Evolutionary conservation across 257 asterid genomes (phyloP).

Genomic region (Parsonsia alboflavescens): DNA sequence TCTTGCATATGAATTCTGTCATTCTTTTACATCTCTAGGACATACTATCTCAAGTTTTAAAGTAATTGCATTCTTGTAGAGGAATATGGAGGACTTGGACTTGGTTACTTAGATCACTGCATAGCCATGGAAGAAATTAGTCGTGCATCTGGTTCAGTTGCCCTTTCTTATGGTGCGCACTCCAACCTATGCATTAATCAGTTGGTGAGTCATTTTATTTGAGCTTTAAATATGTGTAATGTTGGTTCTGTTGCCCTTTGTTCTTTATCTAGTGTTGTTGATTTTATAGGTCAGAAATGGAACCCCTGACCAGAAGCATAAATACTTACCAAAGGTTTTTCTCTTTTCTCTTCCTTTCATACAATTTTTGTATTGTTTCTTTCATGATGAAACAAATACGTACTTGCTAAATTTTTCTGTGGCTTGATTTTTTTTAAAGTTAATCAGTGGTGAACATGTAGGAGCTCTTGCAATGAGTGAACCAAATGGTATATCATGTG

Average conservation of each 20-base stretch:
- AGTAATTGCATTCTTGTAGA: slow-evolving; percentile 31
- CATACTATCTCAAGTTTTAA: slow-evolving; percentile 10
- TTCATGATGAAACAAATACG: not conserved
- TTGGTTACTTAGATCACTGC: slow-evolving; percentile 96
- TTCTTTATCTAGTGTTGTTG: slow-evolving; percentile 17
- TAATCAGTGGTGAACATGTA: slow-evolving; percentile 87
- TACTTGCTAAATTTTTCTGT: slow-evolving; percentile 14
- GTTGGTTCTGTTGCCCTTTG: slow-evolving; percentile 2
- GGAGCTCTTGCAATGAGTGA: slow-evolving; percentile 99
- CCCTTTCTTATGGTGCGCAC: slow-evolving; percentile 97
- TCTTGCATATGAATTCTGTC: slow-evolving; percentile 11
- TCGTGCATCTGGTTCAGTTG: slow-evolving; percentile 98
- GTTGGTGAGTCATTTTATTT: slow-evolving; percentile 53
- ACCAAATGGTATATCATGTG: slow-evolving; percentile 67
- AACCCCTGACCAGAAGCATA: slow-evolving; percentile 77
- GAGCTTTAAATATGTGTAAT: slow-evolving; percentile 13
- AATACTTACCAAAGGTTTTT: slow-evolving; percentile 87
- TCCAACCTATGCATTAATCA: slow-evolving; percentile 92
- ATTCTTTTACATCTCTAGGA: slow-evolving; percentile 13
- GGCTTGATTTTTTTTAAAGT: slow-evolving; percentile 48
- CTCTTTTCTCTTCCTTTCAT: not conserved
- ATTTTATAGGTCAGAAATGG: slow-evolving; percentile 87
- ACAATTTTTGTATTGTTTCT: not conserved
- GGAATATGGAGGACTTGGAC: slow-evolving; percentile 99
- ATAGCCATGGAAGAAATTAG: slow-evolving; percentile 98